Evolutionary conservation across 2,329 filamentous ascomycete species (phyloP).

Genomic region (Cercospora brassicicola): DNA sequence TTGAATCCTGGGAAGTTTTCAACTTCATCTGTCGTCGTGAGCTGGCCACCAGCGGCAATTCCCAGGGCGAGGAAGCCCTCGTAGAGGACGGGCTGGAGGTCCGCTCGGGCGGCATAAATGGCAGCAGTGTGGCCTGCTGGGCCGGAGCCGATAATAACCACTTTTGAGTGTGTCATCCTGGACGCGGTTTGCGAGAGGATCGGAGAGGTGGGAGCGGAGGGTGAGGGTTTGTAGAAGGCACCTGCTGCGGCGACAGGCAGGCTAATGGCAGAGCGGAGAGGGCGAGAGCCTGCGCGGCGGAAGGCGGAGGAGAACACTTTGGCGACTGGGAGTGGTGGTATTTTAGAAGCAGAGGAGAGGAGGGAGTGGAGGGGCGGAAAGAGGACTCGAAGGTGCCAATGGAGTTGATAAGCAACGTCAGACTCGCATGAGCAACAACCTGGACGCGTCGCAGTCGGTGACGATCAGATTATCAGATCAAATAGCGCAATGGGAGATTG

Average conservation of each 20-base stretch:
- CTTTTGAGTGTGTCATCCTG: conserved; percentile 83
- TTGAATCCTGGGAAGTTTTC: conserved; percentile 98
- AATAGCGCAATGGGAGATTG: background rate
- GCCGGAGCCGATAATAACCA: conserved; percentile 79
- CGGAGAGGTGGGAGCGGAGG: conserved; percentile 34
- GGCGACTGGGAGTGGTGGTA: conserved; percentile 37
- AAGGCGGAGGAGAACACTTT: conserved; percentile 91
- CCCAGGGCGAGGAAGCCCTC: conserved; percentile 98
- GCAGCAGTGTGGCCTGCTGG: conserved; percentile 96
- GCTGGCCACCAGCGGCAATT: conserved; percentile 90
- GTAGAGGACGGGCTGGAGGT: conserved; percentile 92
- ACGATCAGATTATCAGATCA: background rate
- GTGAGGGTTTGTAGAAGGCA: conserved; percentile 56
- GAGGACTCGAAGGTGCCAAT: background rate
- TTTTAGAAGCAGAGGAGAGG: background rate
- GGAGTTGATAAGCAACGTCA: background rate
- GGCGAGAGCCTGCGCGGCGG: conserved; percentile 60
- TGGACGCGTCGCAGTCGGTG: background rate
- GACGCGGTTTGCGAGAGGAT: conserved; percentile 33
- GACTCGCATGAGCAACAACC: background rate
- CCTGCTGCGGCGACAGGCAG: conserved; percentile 73
- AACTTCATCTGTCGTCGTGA: conserved; percentile 96
- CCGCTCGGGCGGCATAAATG: conserved; percentile 91
- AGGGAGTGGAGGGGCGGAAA: background rate
- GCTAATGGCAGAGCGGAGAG: conserved; percentile 71